Base-by-base conservation (phyloP, 805 yeast genomes). In the Tetrapisispora iriomotensis region DNA sequence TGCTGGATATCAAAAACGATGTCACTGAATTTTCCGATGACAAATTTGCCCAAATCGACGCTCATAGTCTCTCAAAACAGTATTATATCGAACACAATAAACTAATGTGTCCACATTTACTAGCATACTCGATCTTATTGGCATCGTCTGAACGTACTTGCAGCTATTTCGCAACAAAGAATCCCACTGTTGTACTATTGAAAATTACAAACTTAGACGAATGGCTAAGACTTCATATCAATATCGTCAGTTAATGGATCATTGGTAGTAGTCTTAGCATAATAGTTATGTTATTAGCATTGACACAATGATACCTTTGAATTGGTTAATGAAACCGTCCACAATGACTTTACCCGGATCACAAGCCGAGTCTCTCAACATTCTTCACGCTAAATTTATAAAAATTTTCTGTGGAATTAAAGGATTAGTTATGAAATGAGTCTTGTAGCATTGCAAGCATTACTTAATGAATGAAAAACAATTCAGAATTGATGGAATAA, bases 211-310 rank as follows among this genome's bases (percentile, higher is more conserved):
- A 46, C 38, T 47, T 54, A 19, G 64, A 61, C 39, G 66, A 61
- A 33, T 61, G 66, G 66, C 43, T 61, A 13, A 51, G 48, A 29
- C 37, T 61, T 26, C 66, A 61, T 38, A 52, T 59, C 18, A 61
- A 61, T 34, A 52, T 61, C 19, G 51, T 58, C 21, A 25, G 30
- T 21, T 35, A 17, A 26, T 5, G 4, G 15, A 23, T 12, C 12
- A 8, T 12, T 23, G 26, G 10, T n/a, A n/a, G n/a, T n/a, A n/a
- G n/a, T n/a, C n/a, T n/a, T n/a, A n/a, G n/a, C n/a, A n/a, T n/a
- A n/a, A n/a, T n/a, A n/a, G n/a, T n/a, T n/a, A n/a, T n/a, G n/a
- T n/a, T n/a, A n/a, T n/a, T n/a, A n/a, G n/a, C n/a, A n/a, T n/a
- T n/a, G n/a, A n/a, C n/a, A n/a, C n/a, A n/a, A n/a, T n/a, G n/a